Evolutionary conservation across 2,329 filamentous ascomycete species (phyloP).

Genomic region (Pseudocercospora crystallina): DNA sequence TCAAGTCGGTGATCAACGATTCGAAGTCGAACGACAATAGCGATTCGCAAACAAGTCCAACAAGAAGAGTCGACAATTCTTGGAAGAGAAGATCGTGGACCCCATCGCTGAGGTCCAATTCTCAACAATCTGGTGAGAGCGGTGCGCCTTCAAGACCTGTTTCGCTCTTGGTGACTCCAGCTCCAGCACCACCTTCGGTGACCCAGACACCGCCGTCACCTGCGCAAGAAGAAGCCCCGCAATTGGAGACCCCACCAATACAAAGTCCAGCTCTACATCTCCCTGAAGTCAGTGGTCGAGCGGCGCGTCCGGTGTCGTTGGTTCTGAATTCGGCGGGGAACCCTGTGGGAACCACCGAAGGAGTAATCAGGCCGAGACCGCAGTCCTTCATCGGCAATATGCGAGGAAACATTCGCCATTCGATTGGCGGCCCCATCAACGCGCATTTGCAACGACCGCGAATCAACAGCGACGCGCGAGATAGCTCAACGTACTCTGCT

Average conservation of each 20-base stretch:
- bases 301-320: background rate
- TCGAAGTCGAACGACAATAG: slow-evolving; percentile 9
- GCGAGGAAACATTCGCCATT: slow-evolving; percentile 40
- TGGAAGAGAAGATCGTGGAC: slow-evolving; percentile 35
- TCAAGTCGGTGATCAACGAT: slow-evolving; percentile 45
- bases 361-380: background rate
- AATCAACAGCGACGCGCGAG: slow-evolving; percentile 42
- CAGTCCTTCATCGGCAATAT: slow-evolving; percentile 35
- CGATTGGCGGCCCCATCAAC: slow-evolving; percentile 41
- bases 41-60: slow-evolving; percentile 4
- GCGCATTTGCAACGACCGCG: slow-evolving; percentile 42
- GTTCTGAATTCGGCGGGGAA: too few species aligned
- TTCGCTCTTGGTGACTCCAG: background rate
- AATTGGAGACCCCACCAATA: too few species aligned
- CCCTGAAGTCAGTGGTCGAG: background rate
- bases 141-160: background rate
- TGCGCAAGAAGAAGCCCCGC: too few species aligned
- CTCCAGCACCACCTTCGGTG: background rate
- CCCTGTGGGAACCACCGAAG: too few species aligned
- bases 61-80: slow-evolving; percentile 13
- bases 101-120: slow-evolving; percentile 26
- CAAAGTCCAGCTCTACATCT: too few species aligned
- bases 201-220: too few species aligned
- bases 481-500: slow-evolving; percentile 28
- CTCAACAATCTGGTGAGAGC: slow-evolving; percentile 22